Percentiles rank a stretch among this genome's conserved stretches.
These are phyloP conservation scores for Blastomyces gilchristii DNA, from an alignment of 2,329 filamentous ascomycete species.

Conservation along the genomic window DNA sequence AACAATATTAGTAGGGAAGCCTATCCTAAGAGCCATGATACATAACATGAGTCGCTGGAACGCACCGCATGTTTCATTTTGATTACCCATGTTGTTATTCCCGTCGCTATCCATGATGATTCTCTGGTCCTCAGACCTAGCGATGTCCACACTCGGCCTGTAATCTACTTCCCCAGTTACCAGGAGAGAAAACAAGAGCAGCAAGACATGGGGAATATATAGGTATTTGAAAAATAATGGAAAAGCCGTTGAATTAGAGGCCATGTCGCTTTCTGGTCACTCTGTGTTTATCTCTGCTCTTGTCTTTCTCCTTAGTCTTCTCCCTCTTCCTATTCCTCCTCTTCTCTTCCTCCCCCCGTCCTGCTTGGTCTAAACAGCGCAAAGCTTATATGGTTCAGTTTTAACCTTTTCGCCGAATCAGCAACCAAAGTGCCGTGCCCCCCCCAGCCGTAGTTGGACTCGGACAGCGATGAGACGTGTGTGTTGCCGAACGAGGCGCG, in stretches of 20 bases:
- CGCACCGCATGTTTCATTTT: background rate
- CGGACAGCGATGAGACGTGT: background rate
- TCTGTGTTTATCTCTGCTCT: background rate
- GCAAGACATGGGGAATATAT: background rate
- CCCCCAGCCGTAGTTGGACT: background rate
- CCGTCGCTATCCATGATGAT: background rate
- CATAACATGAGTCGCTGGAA: background rate
- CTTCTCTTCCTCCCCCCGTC: background rate
- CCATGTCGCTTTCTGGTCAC: background rate
- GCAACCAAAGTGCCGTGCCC: too few relatives aligned
- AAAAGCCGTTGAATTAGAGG: background rate
- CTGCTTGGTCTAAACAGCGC: background rate
- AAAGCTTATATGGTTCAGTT: background rate
- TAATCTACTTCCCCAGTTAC: background rate
- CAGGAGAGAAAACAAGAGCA: conserved; percentile 3
- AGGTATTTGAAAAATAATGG: background rate
- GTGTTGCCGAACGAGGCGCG: background rate
- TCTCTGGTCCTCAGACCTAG: background rate
- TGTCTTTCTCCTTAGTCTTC: background rate
- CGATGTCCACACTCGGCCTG: background rate
- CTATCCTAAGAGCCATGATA: background rate
- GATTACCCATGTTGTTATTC: background rate
- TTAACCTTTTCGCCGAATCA: background rate
- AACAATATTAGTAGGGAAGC: background rate
- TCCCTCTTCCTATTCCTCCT: background rate